Conservation (phyloP, 352 stramenopile genomes). For the Phytophthora chlamydospora region DNA sequence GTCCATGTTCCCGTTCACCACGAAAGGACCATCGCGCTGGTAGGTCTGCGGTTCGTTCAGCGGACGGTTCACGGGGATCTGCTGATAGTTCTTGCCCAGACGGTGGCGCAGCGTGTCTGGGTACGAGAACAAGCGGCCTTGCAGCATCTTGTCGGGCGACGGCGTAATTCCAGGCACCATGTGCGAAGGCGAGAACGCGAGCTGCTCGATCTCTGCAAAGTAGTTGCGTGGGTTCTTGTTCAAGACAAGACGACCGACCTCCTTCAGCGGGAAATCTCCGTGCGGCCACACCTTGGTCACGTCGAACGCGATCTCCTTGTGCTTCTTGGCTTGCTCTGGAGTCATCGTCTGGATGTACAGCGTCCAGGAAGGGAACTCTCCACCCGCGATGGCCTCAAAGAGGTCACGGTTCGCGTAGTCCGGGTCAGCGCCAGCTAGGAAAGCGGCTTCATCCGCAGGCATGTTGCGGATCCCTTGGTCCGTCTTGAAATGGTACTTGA, state of each 20-base stretch:
- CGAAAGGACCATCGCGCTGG: slow-evolving; percentile 73
- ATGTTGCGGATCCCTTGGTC: slow-evolving; percentile 86
- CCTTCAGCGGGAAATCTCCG: slow-evolving; percentile 70
- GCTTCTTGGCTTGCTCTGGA: slow-evolving; percentile 57
- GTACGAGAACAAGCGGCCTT: slow-evolving; percentile 90
- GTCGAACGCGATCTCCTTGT: slow-evolving; percentile 84
- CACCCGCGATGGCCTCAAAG: slow-evolving; percentile 81
- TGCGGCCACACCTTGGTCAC: slow-evolving; percentile 93
- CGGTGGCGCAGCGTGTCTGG: slow-evolving; percentile 88
- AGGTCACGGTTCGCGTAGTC: slow-evolving; percentile 89
- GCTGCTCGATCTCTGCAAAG: slow-evolving; percentile 91
- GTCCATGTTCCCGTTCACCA: slow-evolving; percentile 69
- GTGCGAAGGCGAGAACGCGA: slow-evolving; percentile 87
- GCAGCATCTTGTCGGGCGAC: slow-evolving; percentile 90
- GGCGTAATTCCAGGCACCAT: slow-evolving; percentile 90
- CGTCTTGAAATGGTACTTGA: slow-evolving; percentile 93
- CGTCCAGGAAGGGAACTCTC: slow-evolving; percentile 76
- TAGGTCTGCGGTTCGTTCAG: slow-evolving; percentile 68
- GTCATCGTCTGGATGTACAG: slow-evolving; percentile 91
- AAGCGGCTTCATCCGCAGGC: slow-evolving; percentile 62
- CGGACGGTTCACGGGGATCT: slow-evolving; percentile 89
- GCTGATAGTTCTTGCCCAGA: slow-evolving; percentile 90
- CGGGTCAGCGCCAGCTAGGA: slow-evolving; percentile 63
- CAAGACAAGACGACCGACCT: slow-evolving; percentile 83
- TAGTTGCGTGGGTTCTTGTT: slow-evolving; percentile 91